phyloP scores from a whole-genome alignment of 2,329 filamentous ascomycete genomes.

The Trematosphaeria pertusa region DNA sequence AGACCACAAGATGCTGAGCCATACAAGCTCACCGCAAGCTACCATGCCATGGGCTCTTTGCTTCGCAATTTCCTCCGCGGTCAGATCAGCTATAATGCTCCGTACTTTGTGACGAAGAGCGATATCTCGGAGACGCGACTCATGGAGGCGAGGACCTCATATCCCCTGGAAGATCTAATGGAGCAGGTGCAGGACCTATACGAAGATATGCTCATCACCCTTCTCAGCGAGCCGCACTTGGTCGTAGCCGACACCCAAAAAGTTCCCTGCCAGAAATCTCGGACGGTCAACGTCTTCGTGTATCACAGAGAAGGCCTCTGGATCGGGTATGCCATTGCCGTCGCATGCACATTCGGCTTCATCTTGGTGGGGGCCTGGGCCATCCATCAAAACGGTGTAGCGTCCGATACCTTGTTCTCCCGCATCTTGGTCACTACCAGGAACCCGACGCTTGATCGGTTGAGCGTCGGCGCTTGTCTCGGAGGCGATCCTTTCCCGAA shows the following conservation, averaged over 20 bases:
- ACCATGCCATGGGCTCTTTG: slow-evolving; percentile 42
- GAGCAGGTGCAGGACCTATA: slow-evolving; percentile 38
- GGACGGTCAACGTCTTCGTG: slow-evolving; percentile 35
- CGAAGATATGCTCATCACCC: slow-evolving; percentile 47
- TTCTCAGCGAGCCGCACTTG: slow-evolving; percentile 43
- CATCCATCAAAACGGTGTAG: slow-evolving; percentile 45
- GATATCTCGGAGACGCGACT: slow-evolving; percentile 45
- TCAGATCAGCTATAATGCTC: slow-evolving; percentile 29
- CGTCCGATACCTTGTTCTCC: slow-evolving; percentile 44
- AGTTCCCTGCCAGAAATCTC: slow-evolving; percentile 36
- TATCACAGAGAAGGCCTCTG: slow-evolving; percentile 42
- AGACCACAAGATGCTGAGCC: slow-evolving; percentile 26
- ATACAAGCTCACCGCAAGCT: slow-evolving; percentile 43
- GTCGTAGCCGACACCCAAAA: slow-evolving; percentile 28
- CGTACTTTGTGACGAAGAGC: slow-evolving; percentile 38
- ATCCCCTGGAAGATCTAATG: slow-evolving; percentile 38
- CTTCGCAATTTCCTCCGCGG: slow-evolving; percentile 46
- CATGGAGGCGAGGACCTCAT: slow-evolving; percentile 34
- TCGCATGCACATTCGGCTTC: slow-evolving; percentile 35
- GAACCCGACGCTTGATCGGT: slow-evolving; percentile 46
- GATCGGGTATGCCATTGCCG: slow-evolving; percentile 46
- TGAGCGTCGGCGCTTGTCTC: slow-evolving; percentile 49
- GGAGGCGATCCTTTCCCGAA: slow-evolving; percentile 51
- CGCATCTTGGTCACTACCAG: slow-evolving; percentile 48
- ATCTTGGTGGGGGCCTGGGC: slow-evolving; percentile 41